phyloP scores from a whole-genome alignment of 2,329 filamentous ascomycete species.

The Pestalotiopsis sp. region DNA sequence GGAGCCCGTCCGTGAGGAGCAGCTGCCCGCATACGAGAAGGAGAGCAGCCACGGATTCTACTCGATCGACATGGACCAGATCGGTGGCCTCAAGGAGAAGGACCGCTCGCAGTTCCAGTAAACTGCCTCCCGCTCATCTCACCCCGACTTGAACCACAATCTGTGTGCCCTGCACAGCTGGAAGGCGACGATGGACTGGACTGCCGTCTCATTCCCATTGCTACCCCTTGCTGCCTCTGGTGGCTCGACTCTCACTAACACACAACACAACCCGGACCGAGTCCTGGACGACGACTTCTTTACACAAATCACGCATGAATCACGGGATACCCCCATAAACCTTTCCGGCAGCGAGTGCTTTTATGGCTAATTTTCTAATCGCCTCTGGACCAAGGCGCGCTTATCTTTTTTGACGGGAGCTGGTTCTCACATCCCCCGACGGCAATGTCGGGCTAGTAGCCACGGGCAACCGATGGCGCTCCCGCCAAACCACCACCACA shows the following conservation, averaged over 20 bases:
- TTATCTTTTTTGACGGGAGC: slow-evolving; percentile 19
- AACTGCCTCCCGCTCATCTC: neutral
- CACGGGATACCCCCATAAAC: slow-evolving; percentile 15
- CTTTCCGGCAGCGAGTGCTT: slow-evolving; percentile 13
- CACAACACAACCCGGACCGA: slow-evolving; percentile 5
- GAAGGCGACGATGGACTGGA: neutral
- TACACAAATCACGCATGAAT: slow-evolving; percentile 17
- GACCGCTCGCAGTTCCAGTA: slow-evolving; percentile 40
- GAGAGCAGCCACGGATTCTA: slow-evolving; percentile 81
- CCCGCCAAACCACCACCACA: slow-evolving; percentile 4
- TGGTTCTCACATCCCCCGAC: slow-evolving; percentile 5
- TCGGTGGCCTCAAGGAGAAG: slow-evolving; percentile 95
- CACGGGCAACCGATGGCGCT: slow-evolving; percentile 11
- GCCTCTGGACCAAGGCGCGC: slow-evolving; percentile 21
- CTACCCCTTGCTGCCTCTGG: neutral
- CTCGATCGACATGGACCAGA: slow-evolving; percentile 90
- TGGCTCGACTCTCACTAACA: neutral
- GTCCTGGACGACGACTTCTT: slow-evolving; percentile 15
- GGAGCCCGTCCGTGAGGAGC: slow-evolving; percentile 80
- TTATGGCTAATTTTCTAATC: slow-evolving; percentile 18
- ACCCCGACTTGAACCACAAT: neutral
- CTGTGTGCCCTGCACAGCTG: neutral
- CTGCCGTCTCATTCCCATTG: neutral
- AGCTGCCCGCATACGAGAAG: slow-evolving; percentile 87
- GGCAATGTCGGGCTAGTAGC: slow-evolving; percentile 1